Evolutionary conservation across 441 rosid species (phyloP).

Genomic region (Brassica balearica): DNA sequence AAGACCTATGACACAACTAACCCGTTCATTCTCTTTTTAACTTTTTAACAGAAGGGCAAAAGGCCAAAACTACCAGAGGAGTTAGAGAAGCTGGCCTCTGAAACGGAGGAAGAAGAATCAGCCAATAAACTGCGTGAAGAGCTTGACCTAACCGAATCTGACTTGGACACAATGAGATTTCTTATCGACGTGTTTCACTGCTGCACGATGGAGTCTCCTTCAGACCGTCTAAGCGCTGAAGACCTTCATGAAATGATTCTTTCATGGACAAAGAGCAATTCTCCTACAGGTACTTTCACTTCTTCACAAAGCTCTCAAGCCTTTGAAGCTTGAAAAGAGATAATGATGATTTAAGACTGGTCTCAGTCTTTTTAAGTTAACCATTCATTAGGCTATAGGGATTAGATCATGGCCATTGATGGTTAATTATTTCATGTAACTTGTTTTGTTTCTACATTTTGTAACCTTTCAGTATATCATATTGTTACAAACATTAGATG

Average conservation of each 20-base stretch:
- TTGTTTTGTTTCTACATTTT: constrained; percentile 20
- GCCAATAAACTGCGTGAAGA: constrained; percentile 42
- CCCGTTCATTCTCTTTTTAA: neutral
- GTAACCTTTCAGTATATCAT: constrained; percentile 31
- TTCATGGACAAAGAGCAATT: constrained; percentile 28
- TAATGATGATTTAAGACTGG: neutral
- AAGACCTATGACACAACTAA: constrained; percentile 10
- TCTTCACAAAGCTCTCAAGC: constrained; percentile 32
- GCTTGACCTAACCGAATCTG: constrained; percentile 52
- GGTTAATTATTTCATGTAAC: constrained; percentile 20
- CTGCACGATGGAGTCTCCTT: constrained; percentile 77
- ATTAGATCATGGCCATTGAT: neutral
- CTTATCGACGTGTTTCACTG: constrained; percentile 66
- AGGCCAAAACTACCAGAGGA: constrained; percentile 71
- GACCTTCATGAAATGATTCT: constrained; percentile 62
- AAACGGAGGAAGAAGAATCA: constrained; percentile 48
- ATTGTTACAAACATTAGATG: neutral
- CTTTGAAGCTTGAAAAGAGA: constrained; percentile 30
- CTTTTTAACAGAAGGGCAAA: constrained; percentile 61
- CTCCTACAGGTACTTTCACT: constrained; percentile 23
- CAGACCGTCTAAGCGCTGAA: constrained; percentile 67
- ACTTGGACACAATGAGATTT: constrained; percentile 59
- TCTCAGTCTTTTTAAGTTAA: constrained; percentile 12
- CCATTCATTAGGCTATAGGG: neutral
- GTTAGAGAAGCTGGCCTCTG: constrained; percentile 56